phyloP scores from a whole-genome alignment of 768 basidiomycete genomes.

The Porpolomopsis calyptriformis region DNA sequence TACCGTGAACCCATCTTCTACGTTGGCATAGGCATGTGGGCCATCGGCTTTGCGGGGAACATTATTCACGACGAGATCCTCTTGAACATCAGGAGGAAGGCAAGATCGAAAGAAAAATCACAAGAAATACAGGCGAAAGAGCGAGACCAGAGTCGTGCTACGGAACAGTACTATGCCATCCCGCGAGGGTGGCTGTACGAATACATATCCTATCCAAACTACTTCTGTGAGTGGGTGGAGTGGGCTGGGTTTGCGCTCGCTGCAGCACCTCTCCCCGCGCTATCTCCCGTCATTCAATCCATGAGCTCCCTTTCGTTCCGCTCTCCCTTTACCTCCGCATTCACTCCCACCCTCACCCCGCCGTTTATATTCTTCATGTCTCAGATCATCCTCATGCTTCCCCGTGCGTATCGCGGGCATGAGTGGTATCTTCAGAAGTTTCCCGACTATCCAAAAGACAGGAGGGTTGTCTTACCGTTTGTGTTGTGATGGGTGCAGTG shows the following conservation, averaged over 20 bases:
- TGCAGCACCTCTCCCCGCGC: constrained; percentile 40
- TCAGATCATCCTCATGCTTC: constrained; percentile 70
- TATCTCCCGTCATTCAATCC: constrained; percentile 16
- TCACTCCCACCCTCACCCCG: constrained; percentile 43
- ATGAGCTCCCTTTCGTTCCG: constrained; percentile 18
- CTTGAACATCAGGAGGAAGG: constrained; percentile 65
- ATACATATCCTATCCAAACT: constrained; percentile 85
- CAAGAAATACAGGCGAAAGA: too few relatives aligned
- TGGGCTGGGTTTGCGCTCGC: constrained; percentile 85
- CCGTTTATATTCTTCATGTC: constrained; percentile 72
- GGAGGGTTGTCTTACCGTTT: constrained; percentile 67
- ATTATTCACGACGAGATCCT: constrained; percentile 86
- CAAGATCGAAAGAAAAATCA: constrained; percentile 29
- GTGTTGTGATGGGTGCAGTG: background rate
- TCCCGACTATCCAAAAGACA: constrained; percentile 63
- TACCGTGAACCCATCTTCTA: constrained; percentile 41
- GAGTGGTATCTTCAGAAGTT: constrained; percentile 76
- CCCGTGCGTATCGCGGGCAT: constrained; percentile 73
- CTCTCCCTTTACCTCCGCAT: constrained; percentile 21
- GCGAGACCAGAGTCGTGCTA: constrained; percentile 20
- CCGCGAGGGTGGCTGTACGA: constrained; percentile 70
- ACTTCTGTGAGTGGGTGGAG: constrained; percentile 91
- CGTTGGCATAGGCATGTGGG: constrained; percentile 57
- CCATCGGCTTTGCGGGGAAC: constrained; percentile 65
- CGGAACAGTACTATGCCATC: constrained; percentile 52